These are phyloP conservation scores for Platanus orientalis DNA, from an alignment of 164 flowering plant species.

Conservation along the genomic window DNA sequence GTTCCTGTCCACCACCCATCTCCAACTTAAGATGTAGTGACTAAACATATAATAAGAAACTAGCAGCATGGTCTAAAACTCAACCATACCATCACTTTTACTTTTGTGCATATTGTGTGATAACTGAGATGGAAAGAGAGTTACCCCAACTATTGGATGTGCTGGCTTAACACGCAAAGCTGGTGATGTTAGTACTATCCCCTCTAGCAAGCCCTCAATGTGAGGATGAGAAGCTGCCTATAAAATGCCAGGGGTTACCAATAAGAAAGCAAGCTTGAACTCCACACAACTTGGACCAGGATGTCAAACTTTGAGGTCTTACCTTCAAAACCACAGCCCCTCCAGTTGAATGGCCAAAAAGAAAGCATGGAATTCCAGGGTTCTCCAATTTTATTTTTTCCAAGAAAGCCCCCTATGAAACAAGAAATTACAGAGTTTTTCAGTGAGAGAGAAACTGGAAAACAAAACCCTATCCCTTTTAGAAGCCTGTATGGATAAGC, in stretches of 20 bases:
- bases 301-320: neutral
- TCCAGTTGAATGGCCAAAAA: slow-evolving; percentile 97
- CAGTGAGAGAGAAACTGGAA: neutral
- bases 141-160: slow-evolving; percentile 93
- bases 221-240: slow-evolving; percentile 80
- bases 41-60: neutral
- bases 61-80: neutral
- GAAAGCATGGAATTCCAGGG: slow-evolving; percentile 88
- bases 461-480: neutral
- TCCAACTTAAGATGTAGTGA: neutral
- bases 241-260: neutral
- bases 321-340: slow-evolving; percentile 99
- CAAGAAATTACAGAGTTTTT: neutral
- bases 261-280: neutral
- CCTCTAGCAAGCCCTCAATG: slow-evolving; percentile 73
- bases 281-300: neutral
- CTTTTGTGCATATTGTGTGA: neutral
- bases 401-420: slow-evolving; percentile 66
- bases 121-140: neutral
- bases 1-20: neutral
- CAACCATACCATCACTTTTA: too few relatives aligned
- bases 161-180: slow-evolving; percentile 96
- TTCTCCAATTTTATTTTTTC: slow-evolving; percentile 71
- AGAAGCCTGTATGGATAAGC: neutral
- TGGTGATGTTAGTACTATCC: slow-evolving; percentile 87